A percentile compares a stretch with the other conserved stretches of the same genome.
Conservation (phyloP, 78 protist species). For the slime mould (Dictyostelium discoideum) region DNA sequence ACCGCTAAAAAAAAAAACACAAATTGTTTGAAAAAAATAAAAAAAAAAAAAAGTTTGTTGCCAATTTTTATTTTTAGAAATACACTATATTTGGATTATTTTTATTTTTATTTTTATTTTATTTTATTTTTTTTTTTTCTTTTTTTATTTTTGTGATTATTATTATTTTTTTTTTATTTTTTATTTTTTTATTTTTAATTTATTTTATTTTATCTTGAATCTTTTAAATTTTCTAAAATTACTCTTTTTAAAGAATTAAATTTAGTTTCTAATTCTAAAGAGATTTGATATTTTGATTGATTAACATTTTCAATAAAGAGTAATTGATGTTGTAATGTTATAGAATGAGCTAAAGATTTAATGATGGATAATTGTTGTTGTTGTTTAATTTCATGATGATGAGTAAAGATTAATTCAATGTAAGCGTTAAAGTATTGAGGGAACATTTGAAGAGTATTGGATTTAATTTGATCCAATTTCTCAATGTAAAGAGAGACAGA, state of each 20-base stretch:
- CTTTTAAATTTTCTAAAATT: background rate
- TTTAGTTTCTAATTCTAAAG: conserved; percentile 74
- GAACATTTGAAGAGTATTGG: background rate
- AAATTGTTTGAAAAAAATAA: no score
- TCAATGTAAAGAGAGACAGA: background rate
- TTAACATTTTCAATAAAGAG: conserved; percentile 14
- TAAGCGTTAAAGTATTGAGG: conserved; percentile 18
- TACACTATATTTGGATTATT: background rate
- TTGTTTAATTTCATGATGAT: conserved; percentile 13
- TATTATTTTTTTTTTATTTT: background rate
- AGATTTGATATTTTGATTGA: conserved; percentile 46
- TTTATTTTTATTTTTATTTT: background rate
- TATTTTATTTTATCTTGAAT: conserved; percentile 3
- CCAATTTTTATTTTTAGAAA: background rate
- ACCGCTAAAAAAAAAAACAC: no score
- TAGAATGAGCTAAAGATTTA: background rate
- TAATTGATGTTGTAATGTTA: conserved; percentile 35
- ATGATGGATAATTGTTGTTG: background rate
- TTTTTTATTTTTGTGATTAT: background rate
- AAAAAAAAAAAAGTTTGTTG: no score
- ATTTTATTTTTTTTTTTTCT: background rate
- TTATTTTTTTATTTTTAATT: background rate
- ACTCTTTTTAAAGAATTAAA: conserved; percentile 54
- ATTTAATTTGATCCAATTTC: background rate
- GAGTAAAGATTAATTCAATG: conserved; percentile 37